Percentiles rank a stretch among this genome's conserved stretches.
phyloP scores from a whole-genome alignment of 352 stramenopile genomes.

The Plasmopara muralis region DNA sequence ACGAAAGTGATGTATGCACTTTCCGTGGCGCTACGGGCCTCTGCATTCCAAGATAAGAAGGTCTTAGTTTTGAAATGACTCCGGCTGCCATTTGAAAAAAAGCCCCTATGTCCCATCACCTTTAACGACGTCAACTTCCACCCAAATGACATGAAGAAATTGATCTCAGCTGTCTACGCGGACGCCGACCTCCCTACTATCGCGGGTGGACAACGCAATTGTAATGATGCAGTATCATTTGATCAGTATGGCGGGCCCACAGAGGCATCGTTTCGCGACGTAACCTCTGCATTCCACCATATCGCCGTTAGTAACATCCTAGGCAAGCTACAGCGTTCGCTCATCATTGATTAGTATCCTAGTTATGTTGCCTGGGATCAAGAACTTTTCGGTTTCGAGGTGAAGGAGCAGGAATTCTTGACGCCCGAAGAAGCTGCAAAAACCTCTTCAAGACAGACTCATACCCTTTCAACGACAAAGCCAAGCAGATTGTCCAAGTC shows the following conservation, averaged over 20 bases:
- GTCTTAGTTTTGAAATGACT: neutral
- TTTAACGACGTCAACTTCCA: neutral
- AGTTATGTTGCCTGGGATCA: slow-evolving; percentile 30
- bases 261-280: neutral
- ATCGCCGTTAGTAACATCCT: neutral
- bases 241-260: neutral
- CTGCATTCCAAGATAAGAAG: neutral
- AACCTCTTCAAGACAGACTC: neutral
- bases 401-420: slow-evolving; percentile 17
- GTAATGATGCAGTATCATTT: neutral
- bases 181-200: neutral
- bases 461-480: neutral
- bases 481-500: neutral
- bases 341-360: neutral
- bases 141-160: neutral
- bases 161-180: neutral
- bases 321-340: neutral
- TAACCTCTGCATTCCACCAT: neutral
- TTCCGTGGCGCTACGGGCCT: neutral
- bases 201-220: neutral
- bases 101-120: neutral
- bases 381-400: slow-evolving; percentile 30
- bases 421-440: slow-evolving; percentile 10
- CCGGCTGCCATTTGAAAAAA: neutral
- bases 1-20: no score